phyloP scores from a whole-genome alignment of 1,284 basidiomycete genomes.

The Vanrija sp. region DNA sequence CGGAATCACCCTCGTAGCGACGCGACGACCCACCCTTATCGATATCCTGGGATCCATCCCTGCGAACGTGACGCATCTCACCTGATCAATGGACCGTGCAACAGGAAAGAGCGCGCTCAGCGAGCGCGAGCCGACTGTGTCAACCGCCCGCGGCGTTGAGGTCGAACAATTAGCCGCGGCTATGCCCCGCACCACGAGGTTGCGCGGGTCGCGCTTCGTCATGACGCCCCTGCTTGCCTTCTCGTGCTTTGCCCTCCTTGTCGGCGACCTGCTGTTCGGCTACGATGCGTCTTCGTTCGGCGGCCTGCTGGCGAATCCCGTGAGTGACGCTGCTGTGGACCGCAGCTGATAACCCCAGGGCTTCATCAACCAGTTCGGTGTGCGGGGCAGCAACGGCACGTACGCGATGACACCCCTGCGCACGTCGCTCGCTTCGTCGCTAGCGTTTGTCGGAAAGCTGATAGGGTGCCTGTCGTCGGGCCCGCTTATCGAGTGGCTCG shows the following conservation, averaged over 20 bases:
- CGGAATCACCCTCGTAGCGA: too few species aligned
- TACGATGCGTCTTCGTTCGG: conserved; percentile 5
- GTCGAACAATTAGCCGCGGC: too few species aligned
- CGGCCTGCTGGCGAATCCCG: conserved; percentile 6
- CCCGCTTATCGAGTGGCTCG: conserved; percentile 9
- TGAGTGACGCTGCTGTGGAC: background rate
- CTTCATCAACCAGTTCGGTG: conserved; percentile 14
- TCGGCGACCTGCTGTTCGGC: conserved; percentile 10
- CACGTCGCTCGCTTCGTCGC: conserved; percentile 4
- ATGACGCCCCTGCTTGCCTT: conserved; percentile 8
- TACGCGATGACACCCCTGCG: conserved; percentile 5
- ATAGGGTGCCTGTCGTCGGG: conserved; percentile 6
- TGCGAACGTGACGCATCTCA: too few species aligned
- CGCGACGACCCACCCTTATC: too few species aligned
- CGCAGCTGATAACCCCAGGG: background rate
- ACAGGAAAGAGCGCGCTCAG: too few species aligned
- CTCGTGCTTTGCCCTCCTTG: conserved; percentile 7
- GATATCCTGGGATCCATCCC: too few species aligned
- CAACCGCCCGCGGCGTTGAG: too few species aligned
- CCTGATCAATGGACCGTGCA: too few species aligned
- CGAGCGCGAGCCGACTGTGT: too few species aligned
- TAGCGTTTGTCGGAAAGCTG: conserved; percentile 16
- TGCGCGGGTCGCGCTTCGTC: too few species aligned
- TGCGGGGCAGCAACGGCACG: background rate
- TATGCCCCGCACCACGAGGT: background rate